Base-by-base conservation (phyloP, 192 early-diverging fungal species). In the Piromyces finnis region DNA sequence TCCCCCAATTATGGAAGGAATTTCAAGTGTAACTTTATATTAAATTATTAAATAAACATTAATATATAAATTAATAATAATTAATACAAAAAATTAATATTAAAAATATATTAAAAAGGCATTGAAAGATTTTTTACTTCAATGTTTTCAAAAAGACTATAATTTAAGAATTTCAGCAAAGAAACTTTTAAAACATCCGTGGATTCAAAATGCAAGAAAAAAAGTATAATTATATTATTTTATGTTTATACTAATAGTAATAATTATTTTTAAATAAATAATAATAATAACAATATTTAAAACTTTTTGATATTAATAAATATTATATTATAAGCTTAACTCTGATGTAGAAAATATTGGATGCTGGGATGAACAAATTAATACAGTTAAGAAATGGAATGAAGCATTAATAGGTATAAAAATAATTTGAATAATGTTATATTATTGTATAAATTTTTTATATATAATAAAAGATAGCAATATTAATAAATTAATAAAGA, bases 1-100 rank as follows among this genome's bases (percentile, higher is more conserved):
- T 79, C 92, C 92, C 37, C 92, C 92, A n/a, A 87, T 91, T 28
- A 91, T 90, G 14, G 84, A 89, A 35, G 88, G 86, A 77, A 90
- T 90, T 0, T 89, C 89, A 85, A 88, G 85, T 77, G 84, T 84
- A 81, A 82, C 81, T 6, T 27, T 82, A 29, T 82, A 18, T 28
- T n/a, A 6, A n/a, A n/a, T 22, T 16, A n/a, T 81, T 14, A 17
- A 29, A 29, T 81, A 28, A 12, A 28, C 5, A 29, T 29, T 32
- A 26, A 14, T 78, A 29, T 6, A 11, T 77, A 11, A 80, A 26
- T 26, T 29, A 29, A 5, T 26, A n/a, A n/a, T n/a, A n/a, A n/a
- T n/a, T n/a, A n/a, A n/a, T n/a, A n/a, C n/a, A n/a, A n/a, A n/a
- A n/a, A n/a, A n/a, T n/a, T n/a, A n/a, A 77, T 51, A 2, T 22